Evolutionary conservation across 2,329 filamentous ascomycete genomes (phyloP), one percentile per base, ranked within the genome.

Genomic region (Apiospora malaysiana): DNA sequence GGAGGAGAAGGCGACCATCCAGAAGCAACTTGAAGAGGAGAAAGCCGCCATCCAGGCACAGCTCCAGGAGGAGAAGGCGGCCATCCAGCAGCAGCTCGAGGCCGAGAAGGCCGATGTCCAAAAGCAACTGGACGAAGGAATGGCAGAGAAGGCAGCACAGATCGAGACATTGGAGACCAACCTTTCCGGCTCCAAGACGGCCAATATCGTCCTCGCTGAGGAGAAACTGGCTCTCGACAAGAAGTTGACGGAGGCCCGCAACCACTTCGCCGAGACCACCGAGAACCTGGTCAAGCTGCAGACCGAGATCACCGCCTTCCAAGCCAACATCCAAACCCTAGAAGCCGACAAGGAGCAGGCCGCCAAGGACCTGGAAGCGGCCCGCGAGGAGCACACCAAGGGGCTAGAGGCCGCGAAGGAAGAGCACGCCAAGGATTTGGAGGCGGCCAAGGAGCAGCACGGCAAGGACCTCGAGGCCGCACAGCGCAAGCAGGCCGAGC

Each of bases 1-100:
- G 66, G 68, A 45, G 37, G 74, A 79, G 23, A 75, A 78, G 69
- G 74, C 77, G 10, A 76, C 77, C 66, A 68, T 79, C 63, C 73
- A 76, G n/a, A n/a, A n/a, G n/a, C n/a, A n/a, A n/a, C n/a, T n/a
- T n/a, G n/a, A n/a, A n/a, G n/a, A n/a, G n/a, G n/a, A n/a, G n/a
- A n/a, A n/a, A n/a, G n/a, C 74, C n/a, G 71, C 71, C 7, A 72
- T 73, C 51, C 71, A 71, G 49, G 51, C 71, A 68, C 70, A 74
- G 67, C 70, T 78, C 2, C 72, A 74, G 59, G 75, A 72, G 18
- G 66, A 73, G 37, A 68, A 72, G 21, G 71, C 68, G 32, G 43
- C 23, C 7, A 73, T 73, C 23, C 71, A 73, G n/a, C 76, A 74
- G 40, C 73, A 75, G 12, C 74, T 79, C 42, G 75, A 78, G 63